Percentiles rank a stretch among this genome's conserved stretches.
These are phyloP conservation scores for Wickerhamiella sergipiensis DNA, from an alignment of 805 yeast species.

Conservation along the genomic window DNA sequence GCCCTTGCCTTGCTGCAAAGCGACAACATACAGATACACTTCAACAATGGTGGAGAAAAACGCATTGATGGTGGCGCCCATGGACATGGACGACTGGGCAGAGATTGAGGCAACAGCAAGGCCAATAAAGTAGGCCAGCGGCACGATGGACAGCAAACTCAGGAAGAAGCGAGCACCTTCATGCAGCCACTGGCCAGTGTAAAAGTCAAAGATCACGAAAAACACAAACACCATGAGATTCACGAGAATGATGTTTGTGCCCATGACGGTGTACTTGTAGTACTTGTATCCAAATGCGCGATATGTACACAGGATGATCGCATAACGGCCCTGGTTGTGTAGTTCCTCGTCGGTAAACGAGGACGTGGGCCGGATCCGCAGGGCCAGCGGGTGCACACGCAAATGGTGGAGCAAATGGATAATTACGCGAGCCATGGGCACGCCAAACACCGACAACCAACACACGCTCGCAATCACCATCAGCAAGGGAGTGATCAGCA, in stretches of 20 bases:
- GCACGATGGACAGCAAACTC: slow-evolving; percentile 74
- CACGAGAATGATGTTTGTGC: slow-evolving; percentile 85
- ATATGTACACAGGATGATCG: slow-evolving; percentile 72
- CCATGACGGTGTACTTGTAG: slow-evolving; percentile 91
- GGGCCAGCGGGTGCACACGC: slow-evolving; percentile 79
- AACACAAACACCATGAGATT: slow-evolving; percentile 68
- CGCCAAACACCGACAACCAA: slow-evolving; percentile 78
- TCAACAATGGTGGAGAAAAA: slow-evolving; percentile 94
- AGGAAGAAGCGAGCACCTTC: slow-evolving; percentile 50
- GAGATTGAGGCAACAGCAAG: slow-evolving; percentile 99
- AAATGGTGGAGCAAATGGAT: slow-evolving; percentile 58
- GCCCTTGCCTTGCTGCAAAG: slow-evolving; percentile 73
- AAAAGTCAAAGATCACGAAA: slow-evolving; percentile 72
- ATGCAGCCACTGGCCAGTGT: slow-evolving; percentile 38
- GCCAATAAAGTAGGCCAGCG: slow-evolving; percentile 92
- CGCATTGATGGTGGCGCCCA: slow-evolving; percentile 96
- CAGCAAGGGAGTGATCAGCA: slow-evolving; percentile 55
- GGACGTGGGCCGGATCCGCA: slow-evolving; percentile 48
- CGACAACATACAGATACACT: slow-evolving; percentile 82
- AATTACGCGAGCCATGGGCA: slow-evolving; percentile 83
- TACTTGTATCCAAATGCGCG: slow-evolving; percentile 86
- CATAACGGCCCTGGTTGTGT: slow-evolving; percentile 24
- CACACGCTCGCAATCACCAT: slow-evolving; percentile 41
- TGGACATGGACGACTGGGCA: slow-evolving; percentile 97
- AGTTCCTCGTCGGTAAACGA: slow-evolving; percentile 27